phyloP scores from a whole-genome alignment of 306 rosid genomes.

The Prunus armeniaca region DNA sequence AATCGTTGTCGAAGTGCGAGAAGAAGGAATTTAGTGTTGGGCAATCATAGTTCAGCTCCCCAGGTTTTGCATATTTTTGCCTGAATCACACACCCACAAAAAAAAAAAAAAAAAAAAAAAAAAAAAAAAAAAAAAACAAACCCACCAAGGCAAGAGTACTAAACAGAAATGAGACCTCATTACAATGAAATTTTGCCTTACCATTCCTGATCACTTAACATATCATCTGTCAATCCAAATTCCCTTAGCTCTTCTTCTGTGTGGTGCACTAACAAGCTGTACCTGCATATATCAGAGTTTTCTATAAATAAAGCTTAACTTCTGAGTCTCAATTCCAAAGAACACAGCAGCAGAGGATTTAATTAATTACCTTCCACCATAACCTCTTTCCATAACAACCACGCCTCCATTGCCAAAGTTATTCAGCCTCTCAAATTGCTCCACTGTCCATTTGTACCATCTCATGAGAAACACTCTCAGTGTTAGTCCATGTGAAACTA shows the following conservation, averaged over 20 bases:
- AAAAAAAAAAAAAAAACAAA: no score
- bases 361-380: conserved; percentile 67
- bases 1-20: conserved; percentile 53
- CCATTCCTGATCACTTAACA: conserved; percentile 86
- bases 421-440: conserved; percentile 64
- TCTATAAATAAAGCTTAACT: no score
- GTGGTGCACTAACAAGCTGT: conserved; percentile 65
- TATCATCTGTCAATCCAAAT: conserved; percentile 80
- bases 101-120: no score
- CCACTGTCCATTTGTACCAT: conserved; percentile 91
- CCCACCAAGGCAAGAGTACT: background rate
- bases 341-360: background rate
- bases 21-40: conserved; percentile 81
- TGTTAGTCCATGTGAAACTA: conserved; percentile 84
- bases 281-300: conserved; percentile 35
- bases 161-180: background rate
- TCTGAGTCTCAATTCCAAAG: background rate
- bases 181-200: conserved; percentile 14
- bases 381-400: conserved; percentile 79
- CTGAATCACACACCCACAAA: conserved; percentile 27
- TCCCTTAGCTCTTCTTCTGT: conserved; percentile 57
- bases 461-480: conserved; percentile 88
- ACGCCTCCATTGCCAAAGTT: conserved; percentile 63
- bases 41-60: conserved; percentile 83
- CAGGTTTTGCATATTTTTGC: conserved; percentile 76